Evolutionary conservation across 2,329 filamentous ascomycete genomes (phyloP), one percentile per base, ranked within the genome.

Genomic region (Fusarium falciforme): DNA sequence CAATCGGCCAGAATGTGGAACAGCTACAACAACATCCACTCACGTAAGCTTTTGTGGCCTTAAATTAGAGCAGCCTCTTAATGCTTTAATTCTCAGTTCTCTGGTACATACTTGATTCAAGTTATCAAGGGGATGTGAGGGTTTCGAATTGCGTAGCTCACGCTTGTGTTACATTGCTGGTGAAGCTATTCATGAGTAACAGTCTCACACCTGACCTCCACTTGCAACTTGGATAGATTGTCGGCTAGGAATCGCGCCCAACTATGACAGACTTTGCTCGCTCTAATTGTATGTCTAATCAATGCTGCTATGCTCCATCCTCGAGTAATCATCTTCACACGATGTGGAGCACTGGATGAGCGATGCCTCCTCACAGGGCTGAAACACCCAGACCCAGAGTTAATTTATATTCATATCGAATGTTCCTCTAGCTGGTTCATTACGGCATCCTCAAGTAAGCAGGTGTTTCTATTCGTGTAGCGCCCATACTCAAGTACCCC

Each of bases 1-100:
- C 61, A 55, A 63, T 63, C 47, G 61, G 61, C 35, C 61, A 63
- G 61, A 57, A 63, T 55, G 61, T 63, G 49, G 61, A 33, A 40
- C 61, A 25, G 33, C n/a, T n/a, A 33, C 11, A 29, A 10, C 59
- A 47, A 47, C 42, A 10, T 33, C 58, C 38, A 61, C 22, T 16
- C 9, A 36, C 54, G 54, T 47, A 47, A 47, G 42, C 42, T 47
- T 47, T 16, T 27, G 22, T 11, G 22, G 3, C 42, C 42, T 47
- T 47, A 25, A 16, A 47, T 47, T 47, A 47, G 14, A 17, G 12
- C 11, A 47, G 4, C 22, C 16, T 47, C 16, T 8, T 27, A 17
- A 10, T 17, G 2, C 5, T 17, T 47, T 5, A 17, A 47, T 9
- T 2, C 4, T 1, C 8, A 4, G 22, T 10, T 47, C 42, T 5